Evolutionary conservation across 1,139 yeast genomes (phyloP).

Genomic region (Wickerhamomyces sp.): DNA sequence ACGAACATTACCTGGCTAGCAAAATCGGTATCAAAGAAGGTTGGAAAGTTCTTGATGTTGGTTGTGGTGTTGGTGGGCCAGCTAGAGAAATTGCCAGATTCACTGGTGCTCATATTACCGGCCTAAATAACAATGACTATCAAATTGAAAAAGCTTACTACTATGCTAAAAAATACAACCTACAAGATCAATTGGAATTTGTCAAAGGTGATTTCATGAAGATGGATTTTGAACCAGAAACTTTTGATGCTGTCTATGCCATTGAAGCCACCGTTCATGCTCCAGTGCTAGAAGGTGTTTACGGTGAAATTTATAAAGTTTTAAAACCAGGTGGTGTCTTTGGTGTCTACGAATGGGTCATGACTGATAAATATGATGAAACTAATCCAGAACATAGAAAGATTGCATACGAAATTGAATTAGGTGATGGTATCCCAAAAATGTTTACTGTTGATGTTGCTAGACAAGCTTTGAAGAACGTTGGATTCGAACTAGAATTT

Average conservation of each 20-base stretch:
- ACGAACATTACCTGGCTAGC: slow-evolving; percentile 90
- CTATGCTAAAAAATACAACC: slow-evolving; percentile 63
- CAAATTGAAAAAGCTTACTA: slow-evolving; percentile 88
- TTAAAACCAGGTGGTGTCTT: slow-evolving; percentile 96
- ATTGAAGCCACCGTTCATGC: slow-evolving; percentile 99
- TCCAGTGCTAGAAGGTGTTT: slow-evolving; percentile 93
- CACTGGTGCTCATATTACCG: slow-evolving; percentile 82
- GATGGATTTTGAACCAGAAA: slow-evolving; percentile 87
- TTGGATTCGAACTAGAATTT: slow-evolving; percentile 79
- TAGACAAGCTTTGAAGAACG: slow-evolving; percentile 74
- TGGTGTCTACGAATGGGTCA: slow-evolving; percentile 99
- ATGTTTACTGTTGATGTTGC: slow-evolving; percentile 89
- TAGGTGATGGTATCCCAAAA: slow-evolving; percentile 98
- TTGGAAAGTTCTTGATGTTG: slow-evolving; percentile 93
- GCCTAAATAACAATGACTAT: slow-evolving; percentile 95
- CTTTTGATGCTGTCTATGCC: slow-evolving; percentile 96
- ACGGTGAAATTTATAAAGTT: slow-evolving; percentile 89
- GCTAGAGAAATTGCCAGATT: slow-evolving; percentile 94
- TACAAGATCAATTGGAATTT: slow-evolving; percentile 71
- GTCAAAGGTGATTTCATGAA: slow-evolving; percentile 99
- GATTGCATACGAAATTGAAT: slow-evolving; percentile 94
- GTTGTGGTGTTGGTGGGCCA: slow-evolving; percentile 99
- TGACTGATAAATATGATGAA: slow-evolving; percentile 93
- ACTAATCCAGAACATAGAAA: slow-evolving; percentile 84
- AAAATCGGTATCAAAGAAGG: slow-evolving; percentile 75